Evolutionary conservation across 805 yeast genomes (phyloP), one percentile per base, ranked within the genome.

Genomic region (Saccharomycopsis microspora): DNA sequence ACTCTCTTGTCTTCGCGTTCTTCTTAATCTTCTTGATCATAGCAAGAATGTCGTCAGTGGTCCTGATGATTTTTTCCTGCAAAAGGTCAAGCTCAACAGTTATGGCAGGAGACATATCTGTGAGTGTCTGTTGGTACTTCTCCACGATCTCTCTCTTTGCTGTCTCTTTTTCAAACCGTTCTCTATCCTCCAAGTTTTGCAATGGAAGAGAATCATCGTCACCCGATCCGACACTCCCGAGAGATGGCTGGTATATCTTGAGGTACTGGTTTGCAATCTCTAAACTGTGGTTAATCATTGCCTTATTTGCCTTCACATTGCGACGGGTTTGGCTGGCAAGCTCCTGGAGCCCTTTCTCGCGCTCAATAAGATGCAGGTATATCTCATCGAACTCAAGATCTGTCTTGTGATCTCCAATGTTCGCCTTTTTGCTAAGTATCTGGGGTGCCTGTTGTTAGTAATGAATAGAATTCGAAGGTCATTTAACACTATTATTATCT

Each of bases 51-150:
- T 49, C 50, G 3, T 49, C 37, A 1, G 43, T 50, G 4, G 52
- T 46, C 42, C 48, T 51, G 3, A 28, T 35, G 27, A 49, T 36
- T 33, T 49, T 48, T 4, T 49, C 50, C 28, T 51, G 48, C 40
- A 49, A 42, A 28, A 48, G 39, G 6, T 51, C 43, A 8, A 51
- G 39, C 35, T 51, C 52, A 27, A 40, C 35, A 19, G 3, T 43
- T 8, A 51, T 51, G 5, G 54, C 54, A 2, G 54, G 54, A n/a
- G 52, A 32, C 43, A 48, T 43, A 34, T 51, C 54, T 6, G 33
- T 33, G 5, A 49, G 19, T 7, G 39, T 41, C 29, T 45, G 49
- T 11, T 9, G 29, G 31, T 44, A 51, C 32, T 46, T 51, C 28
- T 45, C 52, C 3, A 36, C 47, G 11, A 42, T 32, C 11, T 51